Percentiles rank a stretch among this genome's conserved stretches.
phyloP scores from a whole-genome alignment of 2,329 filamentous ascomycete genomes.

The Microcyclosporella mali region DNA sequence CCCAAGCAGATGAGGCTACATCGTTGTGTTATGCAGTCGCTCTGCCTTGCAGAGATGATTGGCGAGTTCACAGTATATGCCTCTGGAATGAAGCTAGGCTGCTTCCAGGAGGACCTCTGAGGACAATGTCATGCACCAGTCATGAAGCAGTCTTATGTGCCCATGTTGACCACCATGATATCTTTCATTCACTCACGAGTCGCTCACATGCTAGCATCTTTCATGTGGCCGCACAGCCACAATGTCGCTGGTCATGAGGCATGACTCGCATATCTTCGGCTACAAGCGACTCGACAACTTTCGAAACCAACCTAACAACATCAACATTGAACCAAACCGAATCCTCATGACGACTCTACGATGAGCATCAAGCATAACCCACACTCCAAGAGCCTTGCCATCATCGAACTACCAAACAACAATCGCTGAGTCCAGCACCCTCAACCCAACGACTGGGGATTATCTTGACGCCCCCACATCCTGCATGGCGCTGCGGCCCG shows the following conservation, averaged over 20 bases:
- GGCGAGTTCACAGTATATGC: too few species aligned
- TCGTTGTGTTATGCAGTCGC: constrained; percentile 11
- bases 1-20: constrained; percentile 5
- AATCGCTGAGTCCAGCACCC: constrained; percentile 18
- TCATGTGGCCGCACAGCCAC: background rate
- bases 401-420: constrained; percentile 26
- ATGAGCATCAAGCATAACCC: constrained; percentile 17
- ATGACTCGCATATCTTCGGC: too few species aligned
- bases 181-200: constrained; percentile 5
- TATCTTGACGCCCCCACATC: background rate
- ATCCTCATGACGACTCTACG: background rate
- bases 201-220: constrained; percentile 2
- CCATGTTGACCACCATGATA: background rate
- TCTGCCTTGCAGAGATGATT: constrained; percentile 8
- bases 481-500: background rate
- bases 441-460: background rate
- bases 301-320: constrained; percentile 1
- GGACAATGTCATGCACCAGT: constrained; percentile 1
- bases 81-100: too few species aligned
- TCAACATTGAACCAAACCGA: background rate
- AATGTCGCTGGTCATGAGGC: too few species aligned
- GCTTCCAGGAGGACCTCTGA: too few species aligned
- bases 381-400: constrained; percentile 16
- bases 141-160: background rate
- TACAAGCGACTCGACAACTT: background rate